A percentile compares a stretch with the other conserved stretches of the same genome.
phyloP scores from a whole-genome alignment of 768 basidiomycete genomes.

The Termitomyces sp. region DNA sequence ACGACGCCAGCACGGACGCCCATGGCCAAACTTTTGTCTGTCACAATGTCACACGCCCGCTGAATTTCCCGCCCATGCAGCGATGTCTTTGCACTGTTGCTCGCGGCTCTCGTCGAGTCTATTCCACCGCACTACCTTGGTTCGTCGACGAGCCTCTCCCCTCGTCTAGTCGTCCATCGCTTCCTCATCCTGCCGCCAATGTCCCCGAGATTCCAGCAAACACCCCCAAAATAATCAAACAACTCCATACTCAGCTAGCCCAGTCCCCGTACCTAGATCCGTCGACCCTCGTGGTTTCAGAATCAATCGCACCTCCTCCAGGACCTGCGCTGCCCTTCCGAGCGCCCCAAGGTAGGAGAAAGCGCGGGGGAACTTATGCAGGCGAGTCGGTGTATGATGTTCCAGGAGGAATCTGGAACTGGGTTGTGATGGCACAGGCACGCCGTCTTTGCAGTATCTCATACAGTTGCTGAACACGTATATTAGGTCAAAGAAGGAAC shows the following conservation, averaged over 20 bases:
- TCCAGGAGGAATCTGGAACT: slow-evolving; percentile 63
- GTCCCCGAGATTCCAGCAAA: slow-evolving; percentile 42
- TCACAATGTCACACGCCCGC: slow-evolving; percentile 11
- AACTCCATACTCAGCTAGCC: slow-evolving; percentile 51
- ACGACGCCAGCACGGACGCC: slow-evolving; percentile 71
- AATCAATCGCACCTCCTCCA: slow-evolving; percentile 40
- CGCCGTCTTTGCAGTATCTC: slow-evolving; percentile 1
- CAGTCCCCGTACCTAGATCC: slow-evolving; percentile 68
- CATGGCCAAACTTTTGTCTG: slow-evolving; percentile 29
- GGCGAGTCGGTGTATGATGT: slow-evolving; percentile 55
- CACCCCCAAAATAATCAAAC: slow-evolving; percentile 45
- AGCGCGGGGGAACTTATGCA: slow-evolving; percentile 59
- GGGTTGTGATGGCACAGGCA: slow-evolving; percentile 73
- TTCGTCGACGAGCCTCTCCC: slow-evolving; percentile 48
- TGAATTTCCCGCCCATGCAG: slow-evolving; percentile 9
- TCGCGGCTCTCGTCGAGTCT: slow-evolving; percentile 3
- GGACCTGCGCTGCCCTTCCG: slow-evolving; percentile 58
- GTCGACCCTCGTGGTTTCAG: slow-evolving; percentile 46
- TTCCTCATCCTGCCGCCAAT: slow-evolving; percentile 17
- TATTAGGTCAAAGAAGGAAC: slow-evolving; percentile 78
- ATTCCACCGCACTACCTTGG: slow-evolving; percentile 43
- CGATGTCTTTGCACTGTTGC: slow-evolving; percentile 6
- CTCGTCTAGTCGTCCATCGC: slow-evolving; percentile 17
- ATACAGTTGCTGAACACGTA: slow-evolving; percentile 2
- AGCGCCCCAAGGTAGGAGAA: slow-evolving; percentile 55